A percentile compares a stretch with the other conserved stretches of the same genome.
phyloP scores from a whole-genome alignment of 1,284 basidiomycete genomes.

The Cryptococcus sp. region DNA sequence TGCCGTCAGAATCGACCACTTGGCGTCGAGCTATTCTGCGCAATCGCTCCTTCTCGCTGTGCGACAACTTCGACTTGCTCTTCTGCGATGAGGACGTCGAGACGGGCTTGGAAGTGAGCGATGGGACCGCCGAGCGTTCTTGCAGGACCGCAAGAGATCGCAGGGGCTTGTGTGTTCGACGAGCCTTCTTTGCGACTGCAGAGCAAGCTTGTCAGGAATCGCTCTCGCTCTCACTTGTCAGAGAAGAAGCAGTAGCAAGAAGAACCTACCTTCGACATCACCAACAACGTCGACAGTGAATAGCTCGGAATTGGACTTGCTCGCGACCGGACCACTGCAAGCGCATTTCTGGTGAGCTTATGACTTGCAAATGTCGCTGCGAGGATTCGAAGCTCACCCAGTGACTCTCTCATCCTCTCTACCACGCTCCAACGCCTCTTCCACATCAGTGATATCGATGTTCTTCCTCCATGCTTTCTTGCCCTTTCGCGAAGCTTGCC shows the following conservation, averaged over 20 bases:
- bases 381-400: slow-evolving; percentile 62
- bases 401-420: slow-evolving; percentile 74
- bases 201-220: not conserved
- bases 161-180: slow-evolving; percentile 58
- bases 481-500: slow-evolving; percentile 78
- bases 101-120: slow-evolving; percentile 63
- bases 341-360: not conserved
- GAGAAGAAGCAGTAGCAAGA: no score
- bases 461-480: slow-evolving; percentile 94
- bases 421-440: slow-evolving; percentile 70
- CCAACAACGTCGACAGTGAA: slow-evolving; percentile 78
- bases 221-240: not conserved
- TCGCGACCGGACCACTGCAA: slow-evolving; percentile 28
- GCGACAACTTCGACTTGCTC: slow-evolving; percentile 50
- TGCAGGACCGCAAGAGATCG: slow-evolving; percentile 79
- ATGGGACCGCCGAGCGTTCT: slow-evolving; percentile 81
- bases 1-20: slow-evolving; percentile 60
- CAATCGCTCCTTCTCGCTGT: slow-evolving; percentile 72
- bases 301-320: slow-evolving; percentile 65
- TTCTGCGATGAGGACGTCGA: slow-evolving; percentile 49
- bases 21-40: slow-evolving; percentile 73
- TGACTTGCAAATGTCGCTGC: no score
- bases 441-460: slow-evolving; percentile 75
- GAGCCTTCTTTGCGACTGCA: slow-evolving; percentile 39
- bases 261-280: slow-evolving; percentile 67